Evolutionary conservation across 78 protist genomes (phyloP), one percentile per base, ranked within the genome.

Genomic region (Speleostelium caveatum): DNA sequence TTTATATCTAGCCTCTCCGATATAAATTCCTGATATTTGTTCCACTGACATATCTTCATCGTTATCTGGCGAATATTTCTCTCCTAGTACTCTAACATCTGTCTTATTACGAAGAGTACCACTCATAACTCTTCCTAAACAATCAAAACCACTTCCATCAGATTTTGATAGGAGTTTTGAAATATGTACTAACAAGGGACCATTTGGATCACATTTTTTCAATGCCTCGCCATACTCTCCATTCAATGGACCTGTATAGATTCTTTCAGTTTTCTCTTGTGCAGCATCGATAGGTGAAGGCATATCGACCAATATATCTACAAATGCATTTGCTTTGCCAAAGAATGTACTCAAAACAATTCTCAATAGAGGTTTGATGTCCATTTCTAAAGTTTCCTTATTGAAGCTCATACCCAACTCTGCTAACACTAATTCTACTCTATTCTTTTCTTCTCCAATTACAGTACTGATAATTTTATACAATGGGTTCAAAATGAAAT

Each of bases 401-500:
- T 68, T 72, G 3, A 97, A 39, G 2, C 7, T 0, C 10, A 98
- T 49, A 36, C 99, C 98, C 4, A 97, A 53, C 51, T 96, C 97
- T 3, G 16, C 28, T n/a, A 69, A 83, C 42, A 32, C 56, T 2
- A 4, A 26, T 58, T 68, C 79, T 7, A 73, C 71, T 16, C 14
- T 33, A 8, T 53, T 3, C 55, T 69, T 61, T 22, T 83, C 78
- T 10, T 62, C 53, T 1, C 61, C 14, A 0, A 91, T 49, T 0
- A 76, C 77, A 38, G 86, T 97, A 0, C 94, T n/a, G 30, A 73
- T 62, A 30, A 98, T 39, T 68, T 99, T 99, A 95, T 99, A 99
- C 45, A 99, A 38, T 8, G 99, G 99, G 62, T 99, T 95, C 30
- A 99, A 93, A 30, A 99, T 75, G 63, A 99, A 98, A 35, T 96